Evolutionary conservation across 1,284 basidiomycete species (phyloP), one percentile per base, ranked within the genome.

Genomic region (Phlebopus sp.): DNA sequence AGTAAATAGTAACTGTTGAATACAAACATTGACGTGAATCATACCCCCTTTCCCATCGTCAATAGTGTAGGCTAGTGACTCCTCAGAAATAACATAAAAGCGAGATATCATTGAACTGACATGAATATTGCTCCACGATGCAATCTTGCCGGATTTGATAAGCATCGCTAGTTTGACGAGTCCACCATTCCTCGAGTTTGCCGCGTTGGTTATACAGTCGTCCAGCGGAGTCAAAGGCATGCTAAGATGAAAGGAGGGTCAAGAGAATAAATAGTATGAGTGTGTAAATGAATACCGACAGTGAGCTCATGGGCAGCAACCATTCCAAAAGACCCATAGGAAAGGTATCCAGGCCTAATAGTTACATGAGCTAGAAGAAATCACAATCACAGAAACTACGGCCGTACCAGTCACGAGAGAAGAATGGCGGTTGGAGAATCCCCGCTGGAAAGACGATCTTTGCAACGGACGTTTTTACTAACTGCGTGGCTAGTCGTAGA

Each of bases 401-500:
- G n/a, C 59, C 72, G 18, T 66, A 90, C 92, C 92, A 97, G 50
- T 83, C 74, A 47, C 81, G 74, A 11, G 81, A 81, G 76, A 97
- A 98, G 81, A 96, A 98, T 0, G 94, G 94, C 2, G 90, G 85
- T 59, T 89, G 92, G 36, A 98, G 71, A 61, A 98, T 95, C 34
- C 96, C 96, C 13, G 96, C 96, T 4, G 96, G 95, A 76, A 99
- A 97, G 14, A 95, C 92, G 50, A 97, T 96, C 85, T 96, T 70
- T 46, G 55, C 55, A 55, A 59, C 17, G 36, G 30, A 40, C 37
- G 44, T 35, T 9, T 11, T 4, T 29, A 29, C 8, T 25, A 8
- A 25, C 5, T 11, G 10, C 7, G 27, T 9, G 9, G 27, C 10
- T 29, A 5, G 8, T 29, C 10, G 2, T 9, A n/a, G n/a, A n/a